Conservation (phyloP, 441 rosid genomes). For the Arabidopsis hybrid region DNA sequence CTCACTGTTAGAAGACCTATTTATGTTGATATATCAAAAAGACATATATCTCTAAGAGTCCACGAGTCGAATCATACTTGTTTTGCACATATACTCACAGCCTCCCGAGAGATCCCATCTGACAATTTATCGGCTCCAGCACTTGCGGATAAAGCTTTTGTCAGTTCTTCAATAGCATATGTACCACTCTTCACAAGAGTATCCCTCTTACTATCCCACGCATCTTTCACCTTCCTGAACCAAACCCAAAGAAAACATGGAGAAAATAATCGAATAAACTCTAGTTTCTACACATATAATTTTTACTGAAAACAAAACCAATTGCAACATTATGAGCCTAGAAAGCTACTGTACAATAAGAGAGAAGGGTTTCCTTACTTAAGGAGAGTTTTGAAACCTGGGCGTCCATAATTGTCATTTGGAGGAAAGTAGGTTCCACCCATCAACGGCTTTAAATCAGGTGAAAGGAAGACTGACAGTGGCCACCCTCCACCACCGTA, state of each 20-base stretch:
- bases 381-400: slow-evolving; percentile 91
- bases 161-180: slow-evolving; percentile 83
- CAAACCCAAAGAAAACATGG: slow-evolving; percentile 25
- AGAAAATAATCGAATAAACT: not conserved
- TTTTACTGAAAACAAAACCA: not conserved
- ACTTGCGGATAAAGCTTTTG: slow-evolving; percentile 81
- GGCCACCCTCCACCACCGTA: slow-evolving; percentile 99
- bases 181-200: slow-evolving; percentile 75
- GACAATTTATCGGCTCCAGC: slow-evolving; percentile 67
- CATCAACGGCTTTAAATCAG: slow-evolving; percentile 95
- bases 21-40: slow-evolving; percentile 9
- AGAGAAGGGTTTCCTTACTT: slow-evolving; percentile 51
- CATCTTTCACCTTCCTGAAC: slow-evolving; percentile 87
- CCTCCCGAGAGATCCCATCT: slow-evolving; percentile 63
- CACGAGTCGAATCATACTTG: slow-evolving; percentile 58
- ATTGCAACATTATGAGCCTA: slow-evolving; percentile 1
- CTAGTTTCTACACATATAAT: not conserved
- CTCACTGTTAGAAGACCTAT: slow-evolving; percentile 15
- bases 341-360: slow-evolving; percentile 7
- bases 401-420: slow-evolving; percentile 85
- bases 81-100: slow-evolving; percentile 71
- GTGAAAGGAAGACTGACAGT: slow-evolving; percentile 85
- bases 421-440: slow-evolving; percentile 99
- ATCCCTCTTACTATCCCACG: slow-evolving; percentile 83
- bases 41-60: not conserved